A percentile compares a stretch with the other conserved stretches of the same genome.
Evolutionary conservation across 2,329 filamentous ascomycete genomes (phyloP).

Genomic region (Sordariomycetes sp.): DNA sequence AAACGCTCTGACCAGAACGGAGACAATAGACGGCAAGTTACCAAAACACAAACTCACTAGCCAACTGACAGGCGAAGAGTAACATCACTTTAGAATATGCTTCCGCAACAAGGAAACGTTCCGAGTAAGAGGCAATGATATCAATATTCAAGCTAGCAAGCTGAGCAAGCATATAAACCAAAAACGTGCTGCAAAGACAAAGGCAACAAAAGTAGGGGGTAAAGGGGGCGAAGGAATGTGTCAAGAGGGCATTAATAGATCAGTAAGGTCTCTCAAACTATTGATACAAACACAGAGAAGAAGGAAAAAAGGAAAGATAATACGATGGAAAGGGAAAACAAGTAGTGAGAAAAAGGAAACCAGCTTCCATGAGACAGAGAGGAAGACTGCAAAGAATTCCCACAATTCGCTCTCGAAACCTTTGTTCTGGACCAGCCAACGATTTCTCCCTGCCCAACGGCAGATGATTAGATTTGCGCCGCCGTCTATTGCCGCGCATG

Average conservation of each 20-base stretch:
- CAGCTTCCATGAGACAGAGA: not conserved
- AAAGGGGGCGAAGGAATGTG: conserved; percentile 18
- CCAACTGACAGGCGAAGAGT: not conserved
- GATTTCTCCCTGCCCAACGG: conserved; percentile 3
- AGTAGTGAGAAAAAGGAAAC: conserved; percentile 10
- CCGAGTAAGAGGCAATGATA: not conserved
- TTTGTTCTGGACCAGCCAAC: conserved; percentile 5
- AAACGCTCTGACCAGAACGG: not conserved
- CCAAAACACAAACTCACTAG: not conserved
- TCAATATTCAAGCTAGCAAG: not conserved
- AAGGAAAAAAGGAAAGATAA: conserved; percentile 18
- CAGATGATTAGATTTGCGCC: conserved; percentile 4
- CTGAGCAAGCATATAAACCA: not conserved
- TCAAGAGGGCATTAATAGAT: conserved; percentile 12
- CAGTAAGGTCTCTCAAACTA: not conserved
- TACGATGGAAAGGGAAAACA: conserved; percentile 21
- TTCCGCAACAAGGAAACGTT: not conserved
- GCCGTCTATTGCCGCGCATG: conserved; percentile 3
- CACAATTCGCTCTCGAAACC: not conserved
- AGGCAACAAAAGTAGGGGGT: conserved; percentile 15
- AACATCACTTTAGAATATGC: not conserved
- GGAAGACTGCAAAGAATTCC: conserved; percentile 1
- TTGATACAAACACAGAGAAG: conserved; percentile 13
- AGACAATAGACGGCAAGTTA: not conserved
- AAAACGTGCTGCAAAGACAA: conserved; percentile 16